Conservation (phyloP, 2,329 filamentous ascomycete genomes). For the Fusarium gaditjirri region DNA sequence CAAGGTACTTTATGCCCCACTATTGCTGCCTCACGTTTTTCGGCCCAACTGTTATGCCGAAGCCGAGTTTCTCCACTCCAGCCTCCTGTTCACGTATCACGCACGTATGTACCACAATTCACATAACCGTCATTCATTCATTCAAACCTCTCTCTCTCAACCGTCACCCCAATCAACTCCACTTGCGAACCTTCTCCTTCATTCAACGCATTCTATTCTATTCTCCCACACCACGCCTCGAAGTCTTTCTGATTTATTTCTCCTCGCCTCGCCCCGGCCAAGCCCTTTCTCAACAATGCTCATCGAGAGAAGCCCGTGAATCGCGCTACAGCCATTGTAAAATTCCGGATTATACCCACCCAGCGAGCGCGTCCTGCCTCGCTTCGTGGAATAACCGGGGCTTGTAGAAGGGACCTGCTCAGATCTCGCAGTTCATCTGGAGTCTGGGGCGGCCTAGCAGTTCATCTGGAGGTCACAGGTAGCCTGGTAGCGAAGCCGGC, state of each 20-base stretch:
- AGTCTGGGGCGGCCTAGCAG: conserved; percentile 7
- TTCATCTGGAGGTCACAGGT: conserved; percentile 12
- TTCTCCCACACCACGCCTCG: no score
- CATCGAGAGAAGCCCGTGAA: not conserved
- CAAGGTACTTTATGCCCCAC: no score
- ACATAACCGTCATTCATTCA: not conserved
- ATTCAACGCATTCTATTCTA: not conserved
- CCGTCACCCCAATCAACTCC: not conserved
- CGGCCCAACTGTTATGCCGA: not conserved
- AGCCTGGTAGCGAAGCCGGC: conserved; percentile 7
- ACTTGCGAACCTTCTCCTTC: not conserved
- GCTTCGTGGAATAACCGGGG: conserved; percentile 5
- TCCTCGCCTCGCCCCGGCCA: not conserved
- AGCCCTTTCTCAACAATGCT: not conserved
- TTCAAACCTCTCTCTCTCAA: not conserved
- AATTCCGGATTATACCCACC: conserved; percentile 5
- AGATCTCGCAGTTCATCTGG: conserved; percentile 8
- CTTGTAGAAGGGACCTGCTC: conserved; percentile 12
- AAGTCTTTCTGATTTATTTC: not conserved
- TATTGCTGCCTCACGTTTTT: not conserved
- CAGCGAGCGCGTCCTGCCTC: not conserved
- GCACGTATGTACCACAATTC: not conserved
- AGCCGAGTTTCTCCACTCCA: not conserved
- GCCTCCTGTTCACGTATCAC: not conserved
- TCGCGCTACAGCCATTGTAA: conserved; percentile 4